Conservation (phyloP, 176 grass and related monocot species). For the Cenchrus americanus region DNA sequence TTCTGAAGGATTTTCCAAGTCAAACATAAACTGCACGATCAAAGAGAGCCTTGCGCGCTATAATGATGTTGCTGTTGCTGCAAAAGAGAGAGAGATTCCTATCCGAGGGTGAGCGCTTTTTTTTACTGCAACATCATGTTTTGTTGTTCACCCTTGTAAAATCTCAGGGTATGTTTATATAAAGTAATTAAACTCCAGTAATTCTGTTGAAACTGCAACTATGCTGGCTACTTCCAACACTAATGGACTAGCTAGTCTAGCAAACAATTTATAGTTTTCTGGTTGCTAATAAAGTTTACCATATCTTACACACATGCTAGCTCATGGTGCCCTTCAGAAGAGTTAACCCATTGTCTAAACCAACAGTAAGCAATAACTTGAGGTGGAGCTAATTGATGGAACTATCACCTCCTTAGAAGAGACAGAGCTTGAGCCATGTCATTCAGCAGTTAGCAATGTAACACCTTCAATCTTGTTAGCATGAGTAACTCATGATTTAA, state of each 20-base stretch:
- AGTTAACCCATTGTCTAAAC: background rate
- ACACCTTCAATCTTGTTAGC: background rate
- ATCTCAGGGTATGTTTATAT: background rate
- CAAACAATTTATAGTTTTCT: slow-evolving; percentile 1
- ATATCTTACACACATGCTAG: background rate
- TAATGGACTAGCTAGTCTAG: background rate
- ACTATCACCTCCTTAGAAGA: slow-evolving; percentile 5
- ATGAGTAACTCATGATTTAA: background rate
- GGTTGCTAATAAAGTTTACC: background rate
- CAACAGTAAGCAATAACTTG: background rate
- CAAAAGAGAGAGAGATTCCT: slow-evolving; percentile 64
- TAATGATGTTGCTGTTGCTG: slow-evolving; percentile 76
- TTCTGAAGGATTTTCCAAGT: slow-evolving; percentile 93
- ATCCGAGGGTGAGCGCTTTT: slow-evolving; percentile 76
- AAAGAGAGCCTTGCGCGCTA: slow-evolving; percentile 87
- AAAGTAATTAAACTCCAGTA: background rate
- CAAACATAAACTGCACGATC: slow-evolving; percentile 93
- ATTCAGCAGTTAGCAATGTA: background rate
- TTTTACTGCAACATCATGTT: background rate
- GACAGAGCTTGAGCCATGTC: background rate
- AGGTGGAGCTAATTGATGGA: background rate
- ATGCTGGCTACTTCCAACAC: background rate
- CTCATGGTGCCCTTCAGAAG: background rate
- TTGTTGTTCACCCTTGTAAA: background rate
- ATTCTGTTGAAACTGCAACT: background rate